Evolutionary conservation across 225 moss, liverwort and hornwort genomes (phyloP).

Genomic region (Sphagnum tenellum): DNA sequence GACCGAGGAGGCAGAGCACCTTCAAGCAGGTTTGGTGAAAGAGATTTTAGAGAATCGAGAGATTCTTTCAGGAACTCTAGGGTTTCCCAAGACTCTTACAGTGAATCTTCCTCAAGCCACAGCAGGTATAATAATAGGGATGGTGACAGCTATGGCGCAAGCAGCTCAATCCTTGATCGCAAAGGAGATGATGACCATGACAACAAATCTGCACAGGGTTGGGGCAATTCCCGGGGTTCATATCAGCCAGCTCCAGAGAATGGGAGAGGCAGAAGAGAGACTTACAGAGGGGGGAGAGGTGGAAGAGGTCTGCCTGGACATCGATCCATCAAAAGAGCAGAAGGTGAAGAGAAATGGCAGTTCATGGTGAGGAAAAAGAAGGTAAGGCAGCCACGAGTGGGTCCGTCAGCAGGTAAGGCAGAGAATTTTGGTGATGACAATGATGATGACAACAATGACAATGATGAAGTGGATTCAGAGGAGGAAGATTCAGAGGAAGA

Average conservation of each 20-base stretch:
- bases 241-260: neutral
- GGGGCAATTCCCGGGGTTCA: neutral
- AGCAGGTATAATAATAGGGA: neutral
- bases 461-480: neutral
- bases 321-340: conserved; percentile 22
- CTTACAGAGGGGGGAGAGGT: neutral
- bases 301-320: conserved; percentile 7
- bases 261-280: neutral
- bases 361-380: conserved; percentile 50
- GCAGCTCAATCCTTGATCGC: too few species aligned
- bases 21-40: too few species aligned
- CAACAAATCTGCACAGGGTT: neutral
- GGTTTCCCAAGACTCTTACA: too few species aligned
- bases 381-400: conserved; percentile 2
- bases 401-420: neutral
- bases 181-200: too few species aligned
- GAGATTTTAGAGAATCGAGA: too few species aligned
- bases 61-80: too few species aligned
- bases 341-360: conserved; percentile 58
- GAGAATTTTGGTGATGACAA: conserved; percentile 15
- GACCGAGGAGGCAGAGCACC: too few species aligned
- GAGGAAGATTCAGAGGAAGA: conserved; percentile 13
- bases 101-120: neutral
- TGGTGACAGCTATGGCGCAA: neutral
- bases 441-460: conserved; percentile 3